Evolutionary conservation across 495 filamentous ascomycete species (phyloP), one percentile per base, ranked within the genome.

Genomic region (Copromyces sp.): DNA sequence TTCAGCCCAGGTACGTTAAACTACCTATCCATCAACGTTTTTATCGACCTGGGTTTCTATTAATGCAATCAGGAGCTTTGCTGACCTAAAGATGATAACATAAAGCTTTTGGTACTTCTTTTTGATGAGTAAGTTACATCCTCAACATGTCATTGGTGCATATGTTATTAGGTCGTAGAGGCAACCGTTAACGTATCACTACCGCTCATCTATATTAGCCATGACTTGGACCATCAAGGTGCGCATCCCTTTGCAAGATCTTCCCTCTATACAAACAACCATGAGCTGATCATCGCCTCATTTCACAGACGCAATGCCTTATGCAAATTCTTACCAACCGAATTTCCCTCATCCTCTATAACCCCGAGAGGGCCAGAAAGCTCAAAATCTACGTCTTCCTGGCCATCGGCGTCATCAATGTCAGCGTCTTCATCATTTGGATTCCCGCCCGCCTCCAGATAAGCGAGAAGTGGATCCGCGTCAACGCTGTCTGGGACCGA

Each of bases 241-340:
- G 42, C 29, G 75, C 38, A 68, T 4, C 11, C 24, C 7, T 12
- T 20, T 12, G 0, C 24, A 24, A 24, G 1, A 24, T 24, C 7
- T 17, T 69, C 11, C 17, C 24, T 11, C 12, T 17, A 37, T 17
- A n/a, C 68, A 69, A 29, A 42, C 4, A 9, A 35, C 24, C 39
- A 32, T 24, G n/a, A 16, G 6, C 42, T 45, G 53, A 65, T 12
- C 53, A 17, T 35, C 29, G 12, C 14, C 14, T 3, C 9, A 72
- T 42, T 14, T 71, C 14, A 3, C 78, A 85, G 80, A 79, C 81
- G 20, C 83, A 85, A 72, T 80, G 82, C 69, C 76, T 86, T 9
- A 79, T 82, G 37, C 83, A 86, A 72, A 87, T 87, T 70, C 81
- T 87, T 70, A 81, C 84, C 35, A 87, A 87, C 77, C 82, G 85